A percentile compares a stretch with the other conserved stretches of the same genome.
Evolutionary conservation across 2,329 filamentous ascomycete species (phyloP).

Genomic region (Paraconiothyrium brasiliense): DNA sequence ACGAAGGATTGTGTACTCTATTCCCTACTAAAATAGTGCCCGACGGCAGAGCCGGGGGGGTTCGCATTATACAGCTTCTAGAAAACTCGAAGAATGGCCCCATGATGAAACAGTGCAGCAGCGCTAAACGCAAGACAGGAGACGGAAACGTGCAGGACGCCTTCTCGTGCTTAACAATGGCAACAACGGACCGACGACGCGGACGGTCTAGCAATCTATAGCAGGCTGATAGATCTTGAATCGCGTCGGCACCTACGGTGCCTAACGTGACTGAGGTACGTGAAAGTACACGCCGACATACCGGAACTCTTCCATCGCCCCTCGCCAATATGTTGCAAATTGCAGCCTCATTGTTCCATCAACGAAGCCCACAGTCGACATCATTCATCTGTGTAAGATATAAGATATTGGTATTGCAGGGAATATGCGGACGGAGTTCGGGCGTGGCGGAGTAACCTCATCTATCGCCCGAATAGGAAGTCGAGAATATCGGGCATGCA

Average conservation of each 20-base stretch:
- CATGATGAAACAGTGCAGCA: background rate
- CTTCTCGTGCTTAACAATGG: background rate
- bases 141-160: background rate
- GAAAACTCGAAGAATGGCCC: background rate
- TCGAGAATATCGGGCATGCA: slow-evolving; percentile 4
- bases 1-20: background rate
- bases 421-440: slow-evolving; percentile 12
- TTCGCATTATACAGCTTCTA: background rate
- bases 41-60: background rate
- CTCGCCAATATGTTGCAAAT: background rate
- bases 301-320: background rate
- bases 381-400: background rate
- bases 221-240: background rate
- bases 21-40: background rate
- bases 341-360: background rate
- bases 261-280: background rate
- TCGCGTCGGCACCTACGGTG: background rate
- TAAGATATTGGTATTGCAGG: background rate
- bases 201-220: background rate
- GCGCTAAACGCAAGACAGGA: background rate
- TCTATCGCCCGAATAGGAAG: slow-evolving; percentile 11
- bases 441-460: slow-evolving; percentile 4
- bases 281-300: background rate
- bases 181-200: too few relatives aligned
- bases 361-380: background rate